Base-by-base conservation (phyloP, 2,329 filamentous ascomycete species). In the Diplodia mutila region DNA sequence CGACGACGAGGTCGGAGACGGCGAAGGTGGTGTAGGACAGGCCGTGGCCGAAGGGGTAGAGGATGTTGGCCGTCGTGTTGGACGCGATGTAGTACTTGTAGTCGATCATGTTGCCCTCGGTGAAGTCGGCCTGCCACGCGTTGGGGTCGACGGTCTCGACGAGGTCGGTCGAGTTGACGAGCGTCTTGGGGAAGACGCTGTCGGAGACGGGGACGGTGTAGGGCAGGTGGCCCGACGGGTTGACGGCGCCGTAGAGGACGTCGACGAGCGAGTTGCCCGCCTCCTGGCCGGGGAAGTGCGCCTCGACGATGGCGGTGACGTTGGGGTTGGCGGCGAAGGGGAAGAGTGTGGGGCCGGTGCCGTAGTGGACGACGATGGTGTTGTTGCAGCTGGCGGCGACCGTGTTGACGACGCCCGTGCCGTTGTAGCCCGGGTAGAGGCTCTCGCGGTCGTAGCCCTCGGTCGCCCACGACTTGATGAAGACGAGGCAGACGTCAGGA, bases 381-480 rank as follows among this genome's bases (percentile, higher is more conserved):
- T 85, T 86, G 72, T 77, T 79, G 77, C 84, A 86, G 68, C 74
- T 72, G 39, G 75, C 72, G 5, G 84, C 80, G 6, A 84, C 80
- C 0, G 76, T 76, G 61, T 69, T 34, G 27, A 69, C 59, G 32
- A 69, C 52, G 8, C 54, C 68, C 3, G 63, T 66, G 64, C 65
- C 74, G 68, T 84, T 76, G 77, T 79, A 83, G 70, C 83, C 80
- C 16, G 78, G 73, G 25, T 75, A 72, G 8, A 84, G 73, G 8
- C 74, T 72, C 5, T 67, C 67, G 29, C 83, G 77, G 69, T 85
- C 83, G 21, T 69, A 74, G 57, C 78, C 81, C 72, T 85, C 83
- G 3, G 77, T 75, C 0, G 82, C 82, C 75, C 77, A 84, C 12
- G 74, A 85, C 84, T 88, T 89, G 67, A 88, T 78, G 76, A 89